Evolutionary conservation across 805 yeast species (phyloP).

Genomic region (Candida quercuum): DNA sequence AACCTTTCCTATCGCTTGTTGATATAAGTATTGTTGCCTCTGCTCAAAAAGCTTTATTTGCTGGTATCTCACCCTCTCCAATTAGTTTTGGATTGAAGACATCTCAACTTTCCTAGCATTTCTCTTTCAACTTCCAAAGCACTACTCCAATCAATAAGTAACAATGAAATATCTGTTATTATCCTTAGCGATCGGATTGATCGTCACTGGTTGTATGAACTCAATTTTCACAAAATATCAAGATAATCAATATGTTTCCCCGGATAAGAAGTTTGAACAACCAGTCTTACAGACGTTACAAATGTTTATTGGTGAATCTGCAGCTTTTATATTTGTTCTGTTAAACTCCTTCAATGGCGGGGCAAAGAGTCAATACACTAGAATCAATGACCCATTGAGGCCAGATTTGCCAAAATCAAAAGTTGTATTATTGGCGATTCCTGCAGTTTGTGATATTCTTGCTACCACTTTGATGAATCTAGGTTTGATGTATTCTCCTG

Average conservation of each 20-base stretch:
- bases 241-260: slow-evolving; percentile 64
- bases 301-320: slow-evolving; percentile 73
- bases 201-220: slow-evolving; percentile 66
- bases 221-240: slow-evolving; percentile 72
- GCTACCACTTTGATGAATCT: slow-evolving; percentile 74
- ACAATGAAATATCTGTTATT: slow-evolving; percentile 13
- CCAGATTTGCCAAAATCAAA: slow-evolving; percentile 21
- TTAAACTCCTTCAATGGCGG: slow-evolving; percentile 14
- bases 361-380: slow-evolving; percentile 1
- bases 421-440: slow-evolving; percentile 42
- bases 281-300: slow-evolving; percentile 77
- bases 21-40: no score
- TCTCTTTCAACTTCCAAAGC: no score
- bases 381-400: slow-evolving; percentile 3
- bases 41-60: no score
- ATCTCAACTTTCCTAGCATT: no score
- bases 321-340: slow-evolving; percentile 39
- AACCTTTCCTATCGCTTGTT: no score
- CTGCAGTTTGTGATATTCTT: slow-evolving; percentile 64
- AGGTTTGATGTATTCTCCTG: slow-evolving; percentile 73
- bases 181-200: slow-evolving; percentile 39
- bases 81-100: no score
- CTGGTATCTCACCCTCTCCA: no score
- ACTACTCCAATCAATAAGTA: neutral
- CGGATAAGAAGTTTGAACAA: slow-evolving; percentile 55